Base-by-base conservation (phyloP, 257 asterid species). In the Osmanthus fragrans region DNA sequence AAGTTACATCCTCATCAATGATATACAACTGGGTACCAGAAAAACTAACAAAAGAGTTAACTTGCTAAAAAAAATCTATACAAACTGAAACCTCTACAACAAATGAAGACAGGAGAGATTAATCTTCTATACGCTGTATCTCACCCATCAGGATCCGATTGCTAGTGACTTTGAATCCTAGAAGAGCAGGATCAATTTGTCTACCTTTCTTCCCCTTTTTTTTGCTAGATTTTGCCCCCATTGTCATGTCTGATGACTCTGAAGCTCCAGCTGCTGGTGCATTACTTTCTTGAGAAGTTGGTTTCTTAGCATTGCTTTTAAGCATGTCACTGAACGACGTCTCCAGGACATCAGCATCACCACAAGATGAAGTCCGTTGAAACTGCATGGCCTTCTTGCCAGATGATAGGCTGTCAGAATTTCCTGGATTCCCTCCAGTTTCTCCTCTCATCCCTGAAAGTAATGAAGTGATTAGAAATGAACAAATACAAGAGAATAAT, bases 61-160 rank as follows among this genome's bases (percentile, higher is more conserved):
- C 32, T 5, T 0, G 18, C 68, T 56, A 60, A 60, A 25, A 54
- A 54, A 10, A 60, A 10, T 9, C 6, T 60, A 21, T 23, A 60
- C 68, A 60, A 10, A 25, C 15, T 23, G 13, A 60, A 60, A 60
- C 16, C 68, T 60, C 33, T 25, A 25, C 33, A 60, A 60, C 68
- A 60, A 11, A 60, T 60, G 32, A 12, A 9, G 68, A 23, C 29
- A 3, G 47, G 51, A 54, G 32, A 27, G 42, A 45, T 67, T 83
- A 96, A 85, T 96, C 99, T 29, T 93, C 99, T 76, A 90, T 23
- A 49, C 98, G 81, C 79, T 96, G 99, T 73, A 96, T 93, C 82
- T 96, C 99, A 7, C 99, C 99, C 99, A 96, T 96, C 97, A 93
- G 85, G 81, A 96, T 93, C 66, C 99, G 94, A 81, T 96, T 96